Percentiles rank a stretch among this genome's conserved stretches.
These are phyloP conservation scores for Vitis cinerea DNA, from an alignment of 164 flowering plant species.

Conservation along the genomic window DNA sequence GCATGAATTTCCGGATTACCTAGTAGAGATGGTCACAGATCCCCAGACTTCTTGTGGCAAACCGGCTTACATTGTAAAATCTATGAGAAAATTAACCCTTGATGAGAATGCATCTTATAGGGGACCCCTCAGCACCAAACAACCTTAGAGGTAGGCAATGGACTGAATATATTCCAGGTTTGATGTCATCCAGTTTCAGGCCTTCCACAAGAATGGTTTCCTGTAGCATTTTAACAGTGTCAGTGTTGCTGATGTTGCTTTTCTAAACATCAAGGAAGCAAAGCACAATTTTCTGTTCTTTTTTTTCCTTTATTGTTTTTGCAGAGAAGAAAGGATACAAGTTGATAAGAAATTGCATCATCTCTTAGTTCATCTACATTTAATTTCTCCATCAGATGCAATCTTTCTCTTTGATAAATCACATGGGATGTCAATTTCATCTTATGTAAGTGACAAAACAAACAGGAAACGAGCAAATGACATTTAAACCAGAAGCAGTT, in stretches of 20 bases:
- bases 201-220: constrained; percentile 59
- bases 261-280: not conserved
- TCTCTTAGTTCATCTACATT: too few relatives aligned
- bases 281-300: not conserved
- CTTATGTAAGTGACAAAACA: too few relatives aligned
- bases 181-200: constrained; percentile 59
- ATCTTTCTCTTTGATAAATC: too few relatives aligned
- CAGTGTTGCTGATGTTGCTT: too few relatives aligned
- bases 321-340: too few relatives aligned
- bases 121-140: constrained; percentile 81
- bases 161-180: constrained; percentile 58
- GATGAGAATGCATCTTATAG: constrained; percentile 62
- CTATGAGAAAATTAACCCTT: constrained; percentile 16
- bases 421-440: too few relatives aligned
- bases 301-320: not conserved
- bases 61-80: not conserved
- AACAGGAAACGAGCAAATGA: too few relatives aligned
- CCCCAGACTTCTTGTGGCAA: not conserved
- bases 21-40: too few relatives aligned
- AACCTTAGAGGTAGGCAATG: constrained; percentile 79
- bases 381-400: too few relatives aligned
- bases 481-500: too few relatives aligned
- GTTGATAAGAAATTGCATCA: too few relatives aligned
- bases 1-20: too few relatives aligned
- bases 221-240: constrained; percentile 11